Evolutionary conservation across 139 green algal genomes (phyloP).

Genomic region (Closterium sp.): DNA sequence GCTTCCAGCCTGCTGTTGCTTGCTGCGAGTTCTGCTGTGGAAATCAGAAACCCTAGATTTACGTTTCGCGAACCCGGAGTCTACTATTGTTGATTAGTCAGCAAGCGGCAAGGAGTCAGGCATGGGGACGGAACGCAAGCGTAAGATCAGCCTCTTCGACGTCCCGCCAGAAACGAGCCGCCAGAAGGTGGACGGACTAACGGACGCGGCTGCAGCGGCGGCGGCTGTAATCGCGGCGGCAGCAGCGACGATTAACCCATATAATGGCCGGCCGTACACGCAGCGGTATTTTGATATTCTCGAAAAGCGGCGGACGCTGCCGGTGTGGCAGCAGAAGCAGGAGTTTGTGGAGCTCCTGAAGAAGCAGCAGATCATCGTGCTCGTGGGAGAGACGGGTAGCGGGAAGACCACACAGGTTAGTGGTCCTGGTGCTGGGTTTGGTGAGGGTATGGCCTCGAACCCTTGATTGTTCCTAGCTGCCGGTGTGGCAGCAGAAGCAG

Average conservation of each 20-base stretch:
- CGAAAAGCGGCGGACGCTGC: slow-evolving; percentile 78
- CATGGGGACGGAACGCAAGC: slow-evolving; percentile 39
- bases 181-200: background rate
- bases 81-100: background rate
- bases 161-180: slow-evolving; percentile 6
- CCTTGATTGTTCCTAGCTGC: no score
- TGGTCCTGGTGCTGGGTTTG: no score
- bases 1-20: background rate
- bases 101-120: background rate
- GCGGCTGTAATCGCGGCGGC: background rate
- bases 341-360: slow-evolving; percentile 93
- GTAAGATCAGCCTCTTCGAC: slow-evolving; percentile 51
- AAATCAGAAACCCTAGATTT: background rate
- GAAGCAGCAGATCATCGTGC: slow-evolving; percentile 91
- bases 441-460: no score
- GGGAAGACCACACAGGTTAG: slow-evolving; percentile 93
- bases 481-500: slow-evolving; percentile 92
- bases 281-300: slow-evolving; percentile 91
- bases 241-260: slow-evolving; percentile 31
- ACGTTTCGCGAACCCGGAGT: background rate
- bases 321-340: slow-evolving; percentile 92
- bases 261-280: slow-evolving; percentile 77
- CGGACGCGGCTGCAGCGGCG: background rate
- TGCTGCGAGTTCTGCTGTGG: background rate
- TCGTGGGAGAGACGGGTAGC: slow-evolving; percentile 95